Evolutionary conservation across 345 rosid genomes (phyloP).

Genomic region (Bruguiera gymnorhiza): DNA sequence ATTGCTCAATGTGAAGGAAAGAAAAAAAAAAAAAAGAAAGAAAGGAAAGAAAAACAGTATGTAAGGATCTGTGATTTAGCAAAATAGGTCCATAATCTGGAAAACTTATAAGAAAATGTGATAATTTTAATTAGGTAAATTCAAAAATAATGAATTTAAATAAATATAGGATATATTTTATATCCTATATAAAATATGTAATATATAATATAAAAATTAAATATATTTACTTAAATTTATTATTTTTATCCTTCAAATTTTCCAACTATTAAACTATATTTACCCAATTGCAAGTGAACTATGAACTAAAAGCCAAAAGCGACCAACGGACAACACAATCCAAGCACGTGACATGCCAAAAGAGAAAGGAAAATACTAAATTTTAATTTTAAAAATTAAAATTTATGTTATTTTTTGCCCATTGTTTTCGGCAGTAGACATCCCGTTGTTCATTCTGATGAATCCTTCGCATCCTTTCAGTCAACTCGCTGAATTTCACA

Average conservation of each 20-base stretch:
- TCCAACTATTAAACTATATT: background rate
- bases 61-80: conserved; percentile 12
- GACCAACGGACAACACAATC: conserved; percentile 63
- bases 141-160: background rate
- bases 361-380: background rate
- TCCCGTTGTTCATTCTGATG: conserved; percentile 34
- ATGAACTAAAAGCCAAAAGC: conserved; percentile 26
- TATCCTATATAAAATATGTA: too few relatives aligned
- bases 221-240: too few relatives aligned
- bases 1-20: too few relatives aligned
- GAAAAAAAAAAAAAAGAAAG: too few relatives aligned
- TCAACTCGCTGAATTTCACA: conserved; percentile 43
- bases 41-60: too few relatives aligned
- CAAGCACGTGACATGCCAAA: conserved; percentile 83
- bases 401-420: background rate
- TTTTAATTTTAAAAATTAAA: too few relatives aligned
- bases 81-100: conserved; percentile 20
- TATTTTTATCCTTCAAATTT: too few relatives aligned
- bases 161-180: too few relatives aligned
- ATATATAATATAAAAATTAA: too few relatives aligned
- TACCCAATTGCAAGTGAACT: background rate
- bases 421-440: background rate
- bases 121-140: conserved; percentile 12
- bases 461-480: conserved; percentile 33
- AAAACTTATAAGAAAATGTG: conserved; percentile 39